Evolutionary conservation across 495 filamentous ascomycete species (phyloP), one percentile per base, ranked within the genome.

Genomic region (Tetracladium marchalianum): DNA sequence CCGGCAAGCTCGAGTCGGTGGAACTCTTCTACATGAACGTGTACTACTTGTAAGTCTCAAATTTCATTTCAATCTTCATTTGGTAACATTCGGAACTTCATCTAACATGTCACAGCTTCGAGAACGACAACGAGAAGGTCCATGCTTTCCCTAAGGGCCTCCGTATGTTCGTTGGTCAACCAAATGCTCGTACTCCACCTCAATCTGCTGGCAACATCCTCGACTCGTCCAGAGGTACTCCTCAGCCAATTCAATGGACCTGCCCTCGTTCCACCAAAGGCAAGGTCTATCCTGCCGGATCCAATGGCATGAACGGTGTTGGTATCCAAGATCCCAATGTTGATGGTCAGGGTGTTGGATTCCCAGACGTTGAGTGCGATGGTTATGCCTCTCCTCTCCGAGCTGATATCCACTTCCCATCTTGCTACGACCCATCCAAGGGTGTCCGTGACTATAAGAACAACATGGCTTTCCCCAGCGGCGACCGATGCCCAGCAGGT

Each of bases 351-450:
- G 56, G 56, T 40, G 49, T 51, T 31, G 63, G 61, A 0, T 69
- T 84, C 35, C 78, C 77, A 13, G 69, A 69, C 48, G 56, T 62
- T 40, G 76, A 80, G 41, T 85, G 83, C 51, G 71, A 80, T 55
- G 78, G 75, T 9, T 59, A 53, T 47, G 56, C 56, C 41, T 59
- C 56, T 27, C 56, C 56, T 35, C 54, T 95, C 38, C 79, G 89
- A 27, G 65, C 89, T 34, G 87, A 95, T 59, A 61, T 95, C 43
- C 81, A 87, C 76, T 95, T 95, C 67, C 89, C 89, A 9, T 87
- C 84, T 0, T 95, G 89, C 75, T 94, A 87, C 85, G 84, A 94
- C 58, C 49, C 49, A 1, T 85, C 87, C 27, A 72, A 78, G 43
- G 74, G 85, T 8, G 68, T 81, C 32, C 70, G 75, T 39, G 63